A percentile compares a stretch with the other conserved stretches of the same genome.
Evolutionary conservation across 768 basidiomycete species (phyloP).

Genomic region (Tricholoma saponaceum): DNA sequence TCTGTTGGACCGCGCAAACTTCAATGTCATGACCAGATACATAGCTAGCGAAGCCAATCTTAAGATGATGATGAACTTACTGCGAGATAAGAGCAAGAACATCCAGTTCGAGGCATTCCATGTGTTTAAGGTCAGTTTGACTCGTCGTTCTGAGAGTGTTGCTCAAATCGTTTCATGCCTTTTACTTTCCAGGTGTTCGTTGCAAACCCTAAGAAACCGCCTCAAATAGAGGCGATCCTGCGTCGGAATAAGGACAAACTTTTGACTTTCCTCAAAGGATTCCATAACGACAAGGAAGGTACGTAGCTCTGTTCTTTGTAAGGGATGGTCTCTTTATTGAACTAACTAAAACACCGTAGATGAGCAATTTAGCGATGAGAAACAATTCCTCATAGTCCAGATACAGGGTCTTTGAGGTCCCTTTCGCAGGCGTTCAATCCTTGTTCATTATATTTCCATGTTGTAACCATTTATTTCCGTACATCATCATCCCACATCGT

Average conservation of each 20-base stretch:
- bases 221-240: constrained; percentile 88
- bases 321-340: neutral
- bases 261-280: constrained; percentile 80
- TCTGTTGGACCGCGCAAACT: constrained; percentile 94
- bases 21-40: constrained; percentile 97
- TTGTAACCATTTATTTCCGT: neutral
- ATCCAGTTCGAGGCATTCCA: constrained; percentile 99
- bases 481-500: neutral
- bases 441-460: neutral
- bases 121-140: constrained; percentile 83
- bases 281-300: constrained; percentile 99
- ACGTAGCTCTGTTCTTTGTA: constrained; percentile 17
- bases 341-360: constrained; percentile 40
- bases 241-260: constrained; percentile 94
- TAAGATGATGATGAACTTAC: constrained; percentile 99
- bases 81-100: constrained; percentile 98
- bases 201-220: constrained; percentile 98
- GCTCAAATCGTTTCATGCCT: constrained; percentile 3
- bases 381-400: constrained; percentile 92
- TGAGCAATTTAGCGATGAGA: constrained; percentile 97
- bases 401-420: constrained; percentile 65
- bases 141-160: neutral
- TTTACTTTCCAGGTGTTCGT: constrained; percentile 74
- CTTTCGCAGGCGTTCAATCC: neutral
- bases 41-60: constrained; percentile 94